Base-by-base conservation (phyloP, 2,329 filamentous ascomycete species). In the Chaetomiaceae sp. region DNA sequence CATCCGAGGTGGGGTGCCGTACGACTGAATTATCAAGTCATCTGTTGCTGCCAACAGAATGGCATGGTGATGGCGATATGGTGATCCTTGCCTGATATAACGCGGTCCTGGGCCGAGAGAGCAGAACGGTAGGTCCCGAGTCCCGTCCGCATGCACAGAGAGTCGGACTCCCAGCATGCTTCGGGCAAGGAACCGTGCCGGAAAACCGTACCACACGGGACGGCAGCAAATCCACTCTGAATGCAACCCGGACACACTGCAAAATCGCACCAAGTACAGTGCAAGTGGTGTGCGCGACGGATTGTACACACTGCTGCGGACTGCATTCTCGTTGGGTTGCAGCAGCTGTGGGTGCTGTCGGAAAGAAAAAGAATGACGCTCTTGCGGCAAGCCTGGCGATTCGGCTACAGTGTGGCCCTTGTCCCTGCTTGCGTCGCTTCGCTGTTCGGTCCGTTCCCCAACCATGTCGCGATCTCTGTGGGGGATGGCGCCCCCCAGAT, bases 301-400 rank as follows among this genome's bases (percentile, higher is more conserved):
- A n/a, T n/a, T n/a, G n/a, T n/a, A n/a, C n/a, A n/a, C n/a, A n/a
- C n/a, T n/a, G n/a, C n/a, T n/a, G n/a, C n/a, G n/a, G n/a, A n/a
- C n/a, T n/a, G 19, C 35, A 7, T 36, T 37, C 14, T 17, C 32
- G 15, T 24, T 32, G 15, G 14, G 26, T 12, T 32, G 17, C 26
- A 35, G 40, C 24, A 29, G 34, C 38, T 30, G 37, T 30, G 46
- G 15, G 17, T 14, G 18, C 15, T 22, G 34, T 19, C 36, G 41
- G 37, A 24, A 30, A 47, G 24, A 18, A 17, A n/a, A 19, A 36
- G 12, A 8, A 29, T 24, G 26, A 33, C 34, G n/a, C n/a, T n/a
- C 22, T 20, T 19, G 33, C 48, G 49, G 53, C 45, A 51, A 55
- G 30, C 27, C 33, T 47, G 38, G 47, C 50, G 52, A 53, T 53